Evolutionary conservation across 768 basidiomycete species (phyloP).

Genomic region (Boletus reticulatus): DNA sequence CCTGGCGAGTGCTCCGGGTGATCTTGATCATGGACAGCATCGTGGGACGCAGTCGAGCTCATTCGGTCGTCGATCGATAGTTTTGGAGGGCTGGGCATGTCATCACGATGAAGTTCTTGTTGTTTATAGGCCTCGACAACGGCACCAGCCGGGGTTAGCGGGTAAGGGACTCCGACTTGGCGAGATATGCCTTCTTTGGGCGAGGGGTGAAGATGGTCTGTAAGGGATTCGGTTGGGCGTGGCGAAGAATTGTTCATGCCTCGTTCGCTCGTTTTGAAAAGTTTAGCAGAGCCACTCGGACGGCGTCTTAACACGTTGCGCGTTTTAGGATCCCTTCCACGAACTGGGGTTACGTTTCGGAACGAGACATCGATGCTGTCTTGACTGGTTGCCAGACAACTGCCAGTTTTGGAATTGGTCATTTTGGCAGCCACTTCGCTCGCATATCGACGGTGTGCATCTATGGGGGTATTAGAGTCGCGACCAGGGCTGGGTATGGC

Average conservation of each 20-base stretch:
- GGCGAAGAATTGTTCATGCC: constrained; percentile 5
- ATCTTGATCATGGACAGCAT: constrained; percentile 15
- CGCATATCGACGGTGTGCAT: constrained; percentile 21
- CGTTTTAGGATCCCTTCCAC: constrained; percentile 15
- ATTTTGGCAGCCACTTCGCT: constrained; percentile 13
- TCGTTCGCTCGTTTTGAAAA: constrained; percentile 12
- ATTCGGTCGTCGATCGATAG: constrained; percentile 28
- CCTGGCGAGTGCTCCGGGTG: constrained; percentile 18
- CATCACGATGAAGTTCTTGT: constrained; percentile 31
- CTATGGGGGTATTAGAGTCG: background rate
- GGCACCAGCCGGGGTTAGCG: constrained; percentile 45
- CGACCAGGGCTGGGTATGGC: background rate
- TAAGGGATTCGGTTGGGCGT: background rate
- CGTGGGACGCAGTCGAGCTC: constrained; percentile 5
- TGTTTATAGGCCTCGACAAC: constrained; percentile 50
- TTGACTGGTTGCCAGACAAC: constrained; percentile 7
- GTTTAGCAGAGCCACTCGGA: constrained; percentile 27
- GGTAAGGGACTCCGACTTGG: background rate
- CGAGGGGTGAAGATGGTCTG: background rate
- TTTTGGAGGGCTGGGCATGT: constrained; percentile 9
- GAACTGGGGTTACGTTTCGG: constrained; percentile 3
- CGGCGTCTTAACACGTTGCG: constrained; percentile 35
- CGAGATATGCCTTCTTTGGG: background rate
- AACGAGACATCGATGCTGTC: constrained; percentile 8
- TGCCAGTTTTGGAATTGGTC: background rate